A percentile compares a stretch with the other conserved stretches of the same genome.
phyloP scores from a whole-genome alignment of 2,329 filamentous ascomycete genomes.

The Anthostomella pinea region DNA sequence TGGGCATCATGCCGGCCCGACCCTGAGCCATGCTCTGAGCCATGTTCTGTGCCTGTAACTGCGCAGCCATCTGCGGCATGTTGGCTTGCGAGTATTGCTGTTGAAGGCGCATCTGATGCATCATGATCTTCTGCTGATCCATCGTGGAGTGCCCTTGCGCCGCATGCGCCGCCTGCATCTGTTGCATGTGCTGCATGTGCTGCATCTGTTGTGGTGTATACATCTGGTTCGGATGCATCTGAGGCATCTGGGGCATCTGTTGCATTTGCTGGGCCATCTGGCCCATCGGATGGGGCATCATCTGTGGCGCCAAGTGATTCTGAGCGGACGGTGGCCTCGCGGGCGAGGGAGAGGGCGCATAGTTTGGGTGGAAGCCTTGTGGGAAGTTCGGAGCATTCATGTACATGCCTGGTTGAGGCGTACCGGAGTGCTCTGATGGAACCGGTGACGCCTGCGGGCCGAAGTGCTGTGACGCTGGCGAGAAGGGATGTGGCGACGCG shows the following conservation, averaged over 20 bases:
- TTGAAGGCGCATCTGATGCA: conserved; percentile 83
- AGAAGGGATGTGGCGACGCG: conserved; percentile 88
- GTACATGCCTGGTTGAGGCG: conserved; percentile 71
- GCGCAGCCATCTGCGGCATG: conserved; percentile 46
- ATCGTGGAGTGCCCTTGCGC: conserved; percentile 53
- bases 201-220: conserved; percentile 40
- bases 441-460: conserved; percentile 71
- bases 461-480: conserved; percentile 71
- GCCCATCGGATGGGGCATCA: conserved; percentile 52
- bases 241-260: conserved; percentile 32
- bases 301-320: conserved; percentile 51
- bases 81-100: conserved; percentile 66
- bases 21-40: conserved; percentile 34
- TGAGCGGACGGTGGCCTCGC: conserved; percentile 54
- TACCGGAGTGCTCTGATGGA: conserved; percentile 70
- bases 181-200: conserved; percentile 48
- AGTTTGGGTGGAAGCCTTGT: conserved; percentile 58
- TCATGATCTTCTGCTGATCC: conserved; percentile 70
- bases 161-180: conserved; percentile 31
- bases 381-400: conserved; percentile 58
- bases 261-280: conserved; percentile 31
- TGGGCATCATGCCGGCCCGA: conserved; percentile 51
- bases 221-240: conserved; percentile 37
- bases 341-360: conserved; percentile 55
- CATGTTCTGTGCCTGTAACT: conserved; percentile 48